phyloP scores from a whole-genome alignment of 1,284 basidiomycete genomes.

The Phaffia rhodozyma region DNA sequence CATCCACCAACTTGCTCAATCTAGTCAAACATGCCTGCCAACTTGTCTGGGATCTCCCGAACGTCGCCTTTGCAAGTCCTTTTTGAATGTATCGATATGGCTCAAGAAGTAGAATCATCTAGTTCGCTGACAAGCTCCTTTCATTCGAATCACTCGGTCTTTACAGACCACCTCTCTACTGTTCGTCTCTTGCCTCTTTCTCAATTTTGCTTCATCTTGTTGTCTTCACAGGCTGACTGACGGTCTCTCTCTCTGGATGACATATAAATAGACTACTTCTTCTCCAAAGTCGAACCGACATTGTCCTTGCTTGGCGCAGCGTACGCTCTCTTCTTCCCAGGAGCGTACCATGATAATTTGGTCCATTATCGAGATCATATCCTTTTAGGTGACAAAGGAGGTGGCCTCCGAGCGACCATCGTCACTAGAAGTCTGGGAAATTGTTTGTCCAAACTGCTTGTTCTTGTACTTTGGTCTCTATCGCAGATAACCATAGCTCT shows the following conservation, averaged over 20 bases:
- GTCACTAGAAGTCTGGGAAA: slow-evolving; percentile 33
- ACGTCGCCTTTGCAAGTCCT: too few species aligned
- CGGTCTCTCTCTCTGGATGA: too few species aligned
- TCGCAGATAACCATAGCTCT: background rate
- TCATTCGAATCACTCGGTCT: too few species aligned
- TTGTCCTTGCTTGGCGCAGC: slow-evolving; percentile 31
- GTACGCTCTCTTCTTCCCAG: slow-evolving; percentile 31
- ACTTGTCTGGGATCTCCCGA: too few species aligned
- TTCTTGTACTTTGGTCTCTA: background rate
- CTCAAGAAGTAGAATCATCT: too few species aligned
- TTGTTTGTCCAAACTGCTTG: slow-evolving; percentile 25
- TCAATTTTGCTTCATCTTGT: too few species aligned
- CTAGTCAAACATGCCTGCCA: too few species aligned
- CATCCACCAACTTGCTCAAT: too few species aligned
- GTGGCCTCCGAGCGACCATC: slow-evolving; percentile 28
- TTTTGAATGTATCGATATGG: too few species aligned
- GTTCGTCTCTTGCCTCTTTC: too few species aligned
- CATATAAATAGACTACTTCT: slow-evolving; percentile 3
- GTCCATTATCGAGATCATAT: slow-evolving; percentile 26
- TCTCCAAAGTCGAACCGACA: slow-evolving; percentile 11
- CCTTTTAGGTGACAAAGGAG: slow-evolving; percentile 21
- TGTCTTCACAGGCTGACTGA: too few species aligned
- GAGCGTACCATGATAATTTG: slow-evolving; percentile 29
- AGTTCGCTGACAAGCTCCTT: too few species aligned
- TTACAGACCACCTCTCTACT: slow-evolving; percentile 6